phyloP scores from a whole-genome alignment of 2,329 filamentous ascomycete species.

The Colletotrichum somersetense region DNA sequence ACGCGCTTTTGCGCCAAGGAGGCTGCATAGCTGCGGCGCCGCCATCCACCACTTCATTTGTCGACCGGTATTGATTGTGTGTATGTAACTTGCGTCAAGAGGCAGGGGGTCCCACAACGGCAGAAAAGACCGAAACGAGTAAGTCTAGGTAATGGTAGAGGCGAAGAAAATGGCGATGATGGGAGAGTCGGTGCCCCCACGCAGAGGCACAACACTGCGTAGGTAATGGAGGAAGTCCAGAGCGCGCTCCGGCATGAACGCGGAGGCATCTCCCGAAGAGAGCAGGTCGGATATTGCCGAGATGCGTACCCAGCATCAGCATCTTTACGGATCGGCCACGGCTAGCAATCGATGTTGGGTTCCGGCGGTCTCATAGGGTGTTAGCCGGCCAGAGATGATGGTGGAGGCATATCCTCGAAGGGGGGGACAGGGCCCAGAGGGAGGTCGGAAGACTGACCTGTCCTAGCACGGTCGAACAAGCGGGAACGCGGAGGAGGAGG shows the following conservation, averaged over 20 bases:
- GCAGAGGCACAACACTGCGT: neutral
- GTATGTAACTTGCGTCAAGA: neutral
- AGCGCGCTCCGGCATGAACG: neutral
- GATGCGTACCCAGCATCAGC: neutral
- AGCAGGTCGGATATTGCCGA: conserved; percentile 26
- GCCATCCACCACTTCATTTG: conserved; percentile 6
- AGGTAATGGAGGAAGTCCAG: neutral
- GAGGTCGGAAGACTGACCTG: neutral
- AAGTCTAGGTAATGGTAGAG: neutral
- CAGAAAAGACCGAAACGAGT: too few relatives aligned
- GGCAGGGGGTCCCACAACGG: neutral
- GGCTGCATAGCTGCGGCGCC: conserved; percentile 13
- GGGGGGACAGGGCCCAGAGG: neutral
- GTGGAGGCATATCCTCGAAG: neutral
- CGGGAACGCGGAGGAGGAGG: neutral
- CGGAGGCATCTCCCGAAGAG: conserved; percentile 20
- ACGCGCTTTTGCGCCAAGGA: conserved; percentile 1
- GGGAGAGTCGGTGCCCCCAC: neutral
- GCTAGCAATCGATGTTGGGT: neutral
- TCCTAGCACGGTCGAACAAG: neutral
- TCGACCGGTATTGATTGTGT: neutral
- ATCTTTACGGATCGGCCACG: too few relatives aligned
- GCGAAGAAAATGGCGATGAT: neutral
- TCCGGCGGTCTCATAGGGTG: neutral
- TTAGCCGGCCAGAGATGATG: neutral